Evolutionary conservation across 2,329 filamentous ascomycete species (phyloP).

Genomic region (Fusarium citri): DNA sequence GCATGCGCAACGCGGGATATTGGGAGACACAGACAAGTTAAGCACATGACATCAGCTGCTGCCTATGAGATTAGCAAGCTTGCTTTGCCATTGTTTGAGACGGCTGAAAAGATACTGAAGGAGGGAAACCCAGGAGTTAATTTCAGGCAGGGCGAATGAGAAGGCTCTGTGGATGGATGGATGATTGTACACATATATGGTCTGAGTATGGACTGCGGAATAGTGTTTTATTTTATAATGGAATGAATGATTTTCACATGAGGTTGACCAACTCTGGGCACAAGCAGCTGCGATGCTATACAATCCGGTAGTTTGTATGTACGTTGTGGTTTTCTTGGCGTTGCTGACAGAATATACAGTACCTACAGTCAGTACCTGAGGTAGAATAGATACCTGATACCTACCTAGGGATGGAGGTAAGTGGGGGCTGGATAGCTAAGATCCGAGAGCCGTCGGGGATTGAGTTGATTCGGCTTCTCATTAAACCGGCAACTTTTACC

Average conservation of each 20-base stretch:
- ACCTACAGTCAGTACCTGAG: no score
- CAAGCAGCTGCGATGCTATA: not conserved
- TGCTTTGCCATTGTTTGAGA: conserved; percentile 40
- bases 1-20: conserved; percentile 58
- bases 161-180: not conserved
- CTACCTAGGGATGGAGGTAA: not conserved
- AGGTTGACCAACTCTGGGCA: not conserved
- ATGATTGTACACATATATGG: not conserved
- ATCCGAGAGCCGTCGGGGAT: conserved; percentile 35
- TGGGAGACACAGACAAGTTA: conserved; percentile 52
- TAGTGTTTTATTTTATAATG: not conserved
- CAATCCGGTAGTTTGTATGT: not conserved
- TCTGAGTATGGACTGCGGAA: not conserved
- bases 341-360: conserved; percentile 3
- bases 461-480: conserved; percentile 30
- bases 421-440: conserved; percentile 3
- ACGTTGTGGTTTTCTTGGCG: not conserved
- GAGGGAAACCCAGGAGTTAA: conserved; percentile 51
- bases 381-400: no score
- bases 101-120: conserved; percentile 47
- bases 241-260: not conserved
- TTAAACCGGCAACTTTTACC: conserved; percentile 22
- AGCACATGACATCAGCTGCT: conserved; percentile 43
- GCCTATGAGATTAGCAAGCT: conserved; percentile 39
- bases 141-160: conserved; percentile 40